Base-by-base conservation (phyloP, 768 basidiomycete species). In the Dacryopinax primogenitus region DNA sequence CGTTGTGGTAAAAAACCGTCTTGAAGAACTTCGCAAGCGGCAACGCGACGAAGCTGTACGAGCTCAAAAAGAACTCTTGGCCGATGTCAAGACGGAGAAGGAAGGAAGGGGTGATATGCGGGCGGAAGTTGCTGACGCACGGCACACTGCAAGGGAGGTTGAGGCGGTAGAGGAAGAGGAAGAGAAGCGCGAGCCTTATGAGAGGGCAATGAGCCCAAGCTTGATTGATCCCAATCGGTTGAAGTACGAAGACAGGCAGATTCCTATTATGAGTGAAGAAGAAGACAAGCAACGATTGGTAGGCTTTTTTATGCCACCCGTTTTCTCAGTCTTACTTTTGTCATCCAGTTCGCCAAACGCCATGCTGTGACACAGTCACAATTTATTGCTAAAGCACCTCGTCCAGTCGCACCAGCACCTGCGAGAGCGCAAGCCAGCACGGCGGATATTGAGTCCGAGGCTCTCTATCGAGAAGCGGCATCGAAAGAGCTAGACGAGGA, bases 1-100 rank as follows among this genome's bases (percentile, higher is more conserved):
- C 78, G 88, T 98, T 32, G 94, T 98, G 12, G 90, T 99, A 63
- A 86, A 90, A 65, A 99, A 99, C 73, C 84, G 96, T 44, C 79
- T 99, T 15, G 96, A 98, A 71, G 93, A 98, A 71, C 84, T 99
- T 62, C 89, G 96, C 64, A 93, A 93, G 74, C 84, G 87, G 63
- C 96, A 99, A 76, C 83, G 96, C 66, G 95, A 98, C 71, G 96
- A 98, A 74, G 96, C 96, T 1, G 74, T 94, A 61, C 89, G 90
- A 69, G 92, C 93, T 0, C 92, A 96, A 71, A 88, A 92, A 74
- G 95, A 99, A 72, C 78, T 90, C 45, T 79, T 89, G 64, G 88
- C 89, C 33, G 89, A 87, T 47, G 90, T 90, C 64, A 83, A 79
- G 63, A 79, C 81, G 30, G 85, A 82, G 1, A 82, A 80, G 70